Base-by-base conservation (phyloP, 2,329 filamentous ascomycete species). In the Chaetomium sp. region DNA sequence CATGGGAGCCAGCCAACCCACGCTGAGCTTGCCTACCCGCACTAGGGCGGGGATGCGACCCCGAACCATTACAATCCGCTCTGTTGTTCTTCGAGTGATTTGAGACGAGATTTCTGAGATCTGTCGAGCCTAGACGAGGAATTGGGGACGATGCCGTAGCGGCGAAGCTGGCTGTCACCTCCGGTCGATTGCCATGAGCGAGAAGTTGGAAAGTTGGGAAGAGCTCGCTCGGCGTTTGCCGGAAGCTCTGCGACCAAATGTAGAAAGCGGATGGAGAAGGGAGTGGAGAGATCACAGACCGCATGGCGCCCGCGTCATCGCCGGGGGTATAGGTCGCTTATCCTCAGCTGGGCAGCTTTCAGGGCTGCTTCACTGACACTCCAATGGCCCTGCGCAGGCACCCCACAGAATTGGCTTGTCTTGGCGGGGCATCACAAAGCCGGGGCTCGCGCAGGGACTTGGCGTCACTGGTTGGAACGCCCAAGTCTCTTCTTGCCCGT, bases 131-230 rank as follows among this genome's bases (percentile, higher is more conserved):
- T 27, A 27, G 19, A 19, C 11, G 19, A 5, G 19, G 42, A 48
- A 36, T 36, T 40, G 38, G n/a, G 35, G 44, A 19, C 40, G n/a
- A 52, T 52, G 52, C 14, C 40, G 57, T 61, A 61, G 62, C 62
- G 36, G 46, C 49, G 59, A 59, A 57, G 59, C 56, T 42, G 37
- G 43, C 45, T 12, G 57, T 64, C 60, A 64, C 61, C 62, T 62
- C 35, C 43, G 45, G 41, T 43, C 38, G 43, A 52, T 54, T 55
- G 58, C 58, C 61, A 64, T 64, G 44, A 38, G 55, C 10, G 38
- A 58, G 19, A 34, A 46, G 45, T 48, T 33, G 5, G 27, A 11
- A 52, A 37, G 32, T 27, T 36, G 46, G 38, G 46, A 40, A 49
- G 51, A 52, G 47, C 38, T 37, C 19, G 19, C 19, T 27, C 41